phyloP scores from a whole-genome alignment of 192 early-diverging fungal species.

The Neocallimastix lanati region DNA sequence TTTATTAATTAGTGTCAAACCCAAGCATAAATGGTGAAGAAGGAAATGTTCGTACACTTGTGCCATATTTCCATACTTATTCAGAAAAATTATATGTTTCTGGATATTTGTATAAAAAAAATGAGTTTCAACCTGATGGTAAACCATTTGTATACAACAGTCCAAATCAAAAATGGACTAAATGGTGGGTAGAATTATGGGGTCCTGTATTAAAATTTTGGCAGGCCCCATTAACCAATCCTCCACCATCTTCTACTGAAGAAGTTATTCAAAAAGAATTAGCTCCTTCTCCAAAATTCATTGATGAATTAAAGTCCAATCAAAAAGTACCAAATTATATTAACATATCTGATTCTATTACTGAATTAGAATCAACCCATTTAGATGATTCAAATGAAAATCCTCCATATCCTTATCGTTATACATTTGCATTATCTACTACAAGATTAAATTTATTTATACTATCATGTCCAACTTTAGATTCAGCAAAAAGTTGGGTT shows the following conservation, averaged over 20 bases:
- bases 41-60: neutral
- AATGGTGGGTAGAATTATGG: neutral
- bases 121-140: neutral
- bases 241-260: neutral
- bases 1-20: neutral
- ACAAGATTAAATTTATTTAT: conserved; percentile 10
- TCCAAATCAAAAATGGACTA: neutral
- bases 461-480: conserved; percentile 12
- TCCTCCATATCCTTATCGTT: neutral
- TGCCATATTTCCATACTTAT: neutral
- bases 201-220: neutral
- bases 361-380: neutral
- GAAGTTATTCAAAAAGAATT: neutral
- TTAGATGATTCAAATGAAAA: neutral
- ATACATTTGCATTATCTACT: neutral
- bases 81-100: neutral
- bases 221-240: neutral
- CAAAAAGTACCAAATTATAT: neutral
- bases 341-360: neutral
- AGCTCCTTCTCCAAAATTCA: neutral
- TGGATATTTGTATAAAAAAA: neutral
- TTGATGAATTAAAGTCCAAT: neutral
- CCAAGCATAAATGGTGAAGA: neutral
- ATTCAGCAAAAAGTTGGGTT: conserved; percentile 18
- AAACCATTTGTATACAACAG: neutral